These are phyloP conservation scores for Mortierella sp. DNA, from an alignment of 371 early-diverging fungal species.

Conservation along the genomic window DNA sequence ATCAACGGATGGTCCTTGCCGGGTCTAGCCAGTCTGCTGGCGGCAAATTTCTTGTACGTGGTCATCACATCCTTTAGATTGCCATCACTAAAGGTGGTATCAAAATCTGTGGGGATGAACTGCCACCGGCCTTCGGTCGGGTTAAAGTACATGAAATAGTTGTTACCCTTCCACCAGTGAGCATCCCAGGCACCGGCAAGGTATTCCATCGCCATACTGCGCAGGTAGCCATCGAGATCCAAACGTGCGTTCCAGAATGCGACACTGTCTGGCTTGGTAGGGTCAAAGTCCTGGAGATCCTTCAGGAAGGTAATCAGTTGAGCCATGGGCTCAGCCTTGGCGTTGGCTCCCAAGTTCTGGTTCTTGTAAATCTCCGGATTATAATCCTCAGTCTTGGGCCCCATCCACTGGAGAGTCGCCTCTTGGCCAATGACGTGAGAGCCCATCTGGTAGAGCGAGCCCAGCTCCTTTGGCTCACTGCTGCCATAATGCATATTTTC, in stretches of 20 bases:
- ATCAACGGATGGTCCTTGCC: conserved; percentile 27
- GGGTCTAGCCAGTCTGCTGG: not conserved
- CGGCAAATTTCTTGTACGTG: conserved; percentile 21
- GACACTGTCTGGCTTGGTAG: conserved; percentile 3
- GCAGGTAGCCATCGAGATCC: conserved; percentile 28
- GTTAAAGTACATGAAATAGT: conserved; percentile 40
- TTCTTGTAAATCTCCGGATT: conserved; percentile 15
- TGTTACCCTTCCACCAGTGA: conserved; percentile 37
- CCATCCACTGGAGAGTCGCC: conserved; percentile 17
- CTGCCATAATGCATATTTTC: too few species aligned
- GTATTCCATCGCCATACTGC: conserved; percentile 27
- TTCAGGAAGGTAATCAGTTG: conserved; percentile 25
- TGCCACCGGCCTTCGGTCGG: conserved; percentile 15
- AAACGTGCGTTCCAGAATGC: conserved; percentile 30
- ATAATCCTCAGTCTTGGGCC: conserved; percentile 16
- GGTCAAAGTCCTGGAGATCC: conserved; percentile 24
- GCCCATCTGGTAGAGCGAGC: conserved; percentile 35
- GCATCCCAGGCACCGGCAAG: conserved; percentile 27
- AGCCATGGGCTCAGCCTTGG: conserved; percentile 19
- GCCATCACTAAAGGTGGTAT: conserved; percentile 19
- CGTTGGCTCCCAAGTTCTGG: conserved; percentile 25
- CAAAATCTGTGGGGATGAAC: conserved; percentile 13
- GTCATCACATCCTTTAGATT: conserved; percentile 1
- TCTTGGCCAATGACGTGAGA: conserved; percentile 32
- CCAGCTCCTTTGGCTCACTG: conserved; percentile 11